These are phyloP conservation scores for Penicillium turbatum DNA, from an alignment of 495 filamentous ascomycete species.

Conservation along the genomic window DNA sequence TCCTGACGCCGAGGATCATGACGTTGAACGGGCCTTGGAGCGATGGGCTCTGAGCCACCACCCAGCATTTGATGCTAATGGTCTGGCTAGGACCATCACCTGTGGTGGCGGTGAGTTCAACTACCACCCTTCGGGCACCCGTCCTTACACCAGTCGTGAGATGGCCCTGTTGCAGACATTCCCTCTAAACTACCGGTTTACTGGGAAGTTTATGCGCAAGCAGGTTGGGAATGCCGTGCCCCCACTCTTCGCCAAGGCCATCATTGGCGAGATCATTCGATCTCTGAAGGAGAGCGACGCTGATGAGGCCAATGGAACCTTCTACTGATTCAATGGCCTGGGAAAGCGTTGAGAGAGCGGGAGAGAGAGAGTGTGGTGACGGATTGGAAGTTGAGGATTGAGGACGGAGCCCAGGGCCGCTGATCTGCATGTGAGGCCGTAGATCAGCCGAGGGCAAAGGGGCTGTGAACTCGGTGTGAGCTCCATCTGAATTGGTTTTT, in stretches of 20 bases:
- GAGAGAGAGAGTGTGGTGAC: background rate
- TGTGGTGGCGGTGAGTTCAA: slow-evolving; percentile 62
- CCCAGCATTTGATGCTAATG: slow-evolving; percentile 41
- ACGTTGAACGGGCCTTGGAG: slow-evolving; percentile 30
- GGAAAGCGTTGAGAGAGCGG: background rate
- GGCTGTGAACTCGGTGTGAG: background rate
- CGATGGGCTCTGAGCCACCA: slow-evolving; percentile 13
- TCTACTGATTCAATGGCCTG: background rate
- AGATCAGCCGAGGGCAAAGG: slow-evolving; percentile 2
- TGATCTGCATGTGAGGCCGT: slow-evolving; percentile 4
- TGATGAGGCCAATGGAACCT: slow-evolving; percentile 14
- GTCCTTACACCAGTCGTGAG: slow-evolving; percentile 68
- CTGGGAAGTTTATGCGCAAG: slow-evolving; percentile 41
- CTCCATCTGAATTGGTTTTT: background rate
- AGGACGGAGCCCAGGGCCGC: background rate
- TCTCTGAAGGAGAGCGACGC: slow-evolving; percentile 57
- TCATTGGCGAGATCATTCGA: slow-evolving; percentile 56
- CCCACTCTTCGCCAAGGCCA: slow-evolving; percentile 52
- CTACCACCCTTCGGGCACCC: slow-evolving; percentile 62
- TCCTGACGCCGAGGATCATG: slow-evolving; percentile 38
- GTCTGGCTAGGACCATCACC: slow-evolving; percentile 61
- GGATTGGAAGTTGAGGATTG: background rate
- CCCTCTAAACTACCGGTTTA: slow-evolving; percentile 60
- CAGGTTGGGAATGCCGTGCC: slow-evolving; percentile 91
- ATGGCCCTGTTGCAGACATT: slow-evolving; percentile 75